Evolutionary conservation across 257 asterid species (phyloP).

Genomic region (Fraxinus excelsior): DNA sequence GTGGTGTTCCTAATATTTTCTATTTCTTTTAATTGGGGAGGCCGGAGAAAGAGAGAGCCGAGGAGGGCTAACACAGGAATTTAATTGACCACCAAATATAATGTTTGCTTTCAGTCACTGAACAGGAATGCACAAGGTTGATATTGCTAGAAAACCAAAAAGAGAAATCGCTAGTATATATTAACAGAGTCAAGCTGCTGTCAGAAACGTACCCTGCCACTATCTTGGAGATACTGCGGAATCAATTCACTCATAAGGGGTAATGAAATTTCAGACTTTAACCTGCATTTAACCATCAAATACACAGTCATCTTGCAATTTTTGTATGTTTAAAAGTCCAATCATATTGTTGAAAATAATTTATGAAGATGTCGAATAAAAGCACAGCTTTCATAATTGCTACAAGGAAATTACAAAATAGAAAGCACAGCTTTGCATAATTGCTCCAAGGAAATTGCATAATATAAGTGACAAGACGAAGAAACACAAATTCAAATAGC

Average conservation of each 20-base stretch:
- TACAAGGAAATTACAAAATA: background rate
- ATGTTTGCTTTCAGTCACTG: slow-evolving; percentile 5
- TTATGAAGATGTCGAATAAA: background rate
- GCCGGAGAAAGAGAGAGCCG: background rate
- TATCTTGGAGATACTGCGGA: slow-evolving; percentile 93
- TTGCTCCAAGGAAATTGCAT: slow-evolving; percentile 21
- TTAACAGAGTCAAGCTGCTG: slow-evolving; percentile 28
- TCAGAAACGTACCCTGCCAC: slow-evolving; percentile 65
- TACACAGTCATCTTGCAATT: slow-evolving; percentile 8
- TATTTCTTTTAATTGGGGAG: background rate
- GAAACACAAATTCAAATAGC: slow-evolving; percentile 7
- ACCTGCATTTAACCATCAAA: slow-evolving; percentile 55
- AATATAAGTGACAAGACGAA: background rate
- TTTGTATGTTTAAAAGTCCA: slow-evolving; percentile 3
- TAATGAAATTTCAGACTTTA: slow-evolving; percentile 81
- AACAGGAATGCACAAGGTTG: slow-evolving; percentile 15
- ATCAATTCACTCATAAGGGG: slow-evolving; percentile 89
- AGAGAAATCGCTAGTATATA: slow-evolving; percentile 16
- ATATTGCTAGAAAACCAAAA: background rate
- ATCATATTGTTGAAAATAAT: slow-evolving; percentile 8
- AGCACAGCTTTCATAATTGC: too few relatives aligned
- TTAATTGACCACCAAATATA: slow-evolving; percentile 12
- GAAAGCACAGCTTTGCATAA: slow-evolving; percentile 11
- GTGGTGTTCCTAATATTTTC: too few relatives aligned
- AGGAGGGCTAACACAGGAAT: slow-evolving; percentile 8